Evolutionary conservation across 2,329 filamentous ascomycete species (phyloP).

Genomic region (Fusarium sp.): DNA sequence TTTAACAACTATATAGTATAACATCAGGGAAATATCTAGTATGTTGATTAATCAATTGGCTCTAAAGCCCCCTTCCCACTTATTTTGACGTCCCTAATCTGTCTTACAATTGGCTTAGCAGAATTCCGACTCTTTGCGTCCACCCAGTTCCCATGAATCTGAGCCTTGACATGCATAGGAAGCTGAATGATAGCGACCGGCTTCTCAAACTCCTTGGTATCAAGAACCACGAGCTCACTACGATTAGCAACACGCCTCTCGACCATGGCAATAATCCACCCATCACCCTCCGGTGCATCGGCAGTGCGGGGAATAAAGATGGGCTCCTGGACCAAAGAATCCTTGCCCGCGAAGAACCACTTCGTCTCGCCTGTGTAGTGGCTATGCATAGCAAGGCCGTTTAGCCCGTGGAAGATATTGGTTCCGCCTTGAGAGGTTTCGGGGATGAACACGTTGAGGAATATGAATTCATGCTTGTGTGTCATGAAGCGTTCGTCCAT

Average conservation of each 20-base stretch:
- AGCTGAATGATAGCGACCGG: constrained; percentile 15
- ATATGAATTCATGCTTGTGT: background rate
- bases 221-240: constrained; percentile 14
- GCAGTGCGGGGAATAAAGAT: constrained; percentile 11
- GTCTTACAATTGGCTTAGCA: too few species aligned
- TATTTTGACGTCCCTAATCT: too few species aligned
- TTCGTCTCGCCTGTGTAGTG: background rate
- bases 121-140: background rate
- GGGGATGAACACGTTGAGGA: constrained; percentile 12
- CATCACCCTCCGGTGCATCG: constrained; percentile 10
- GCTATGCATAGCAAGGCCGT: constrained; percentile 7
- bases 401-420: constrained; percentile 10
- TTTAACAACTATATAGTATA: too few species aligned
- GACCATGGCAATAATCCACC: constrained; percentile 2
- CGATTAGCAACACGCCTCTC: background rate
- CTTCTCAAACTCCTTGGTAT: constrained; percentile 7
- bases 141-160: constrained; percentile 20
- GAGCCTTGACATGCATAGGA: constrained; percentile 11
- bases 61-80: too few species aligned
- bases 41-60: too few species aligned
- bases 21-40: too few species aligned
- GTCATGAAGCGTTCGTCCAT: constrained; percentile 22
- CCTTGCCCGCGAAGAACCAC: constrained; percentile 15
- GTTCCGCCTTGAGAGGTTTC: background rate
- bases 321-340: constrained; percentile 8